Base-by-base conservation (phyloP, 2,329 filamentous ascomycete genomes). In the Plectosphaerella sp. region DNA sequence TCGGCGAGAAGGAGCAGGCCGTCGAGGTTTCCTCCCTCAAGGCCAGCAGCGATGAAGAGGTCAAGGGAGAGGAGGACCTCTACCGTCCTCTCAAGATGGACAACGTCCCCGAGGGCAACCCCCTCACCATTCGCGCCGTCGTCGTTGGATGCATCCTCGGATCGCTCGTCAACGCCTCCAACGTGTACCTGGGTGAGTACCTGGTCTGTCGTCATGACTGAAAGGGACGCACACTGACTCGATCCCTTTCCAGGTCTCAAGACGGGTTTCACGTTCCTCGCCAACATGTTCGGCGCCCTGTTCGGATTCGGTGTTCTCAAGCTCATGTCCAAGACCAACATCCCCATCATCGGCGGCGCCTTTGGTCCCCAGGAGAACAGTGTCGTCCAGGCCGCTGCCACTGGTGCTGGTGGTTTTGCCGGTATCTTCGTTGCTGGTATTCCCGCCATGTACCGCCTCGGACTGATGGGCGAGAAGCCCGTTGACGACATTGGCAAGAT, bases 361-460 rank as follows among this genome's bases (percentile, higher is more conserved):
- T 83, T 84, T 54, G 82, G 82, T 2, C 81, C 82, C 10, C 79
- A 81, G 58, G 82, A 84, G 63, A 84, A 85, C 70, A 81, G 78
- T 58, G 83, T 84, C 59, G 71, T 83, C 51, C 81, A 84, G 61
- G 81, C 82, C 3, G 69, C 79, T 47, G 82, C 82, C 5, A 82
- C 78, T 3, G 81, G 80, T 45, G 78, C 82, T 12, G 82, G 81
- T 54, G 81, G 80, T 54, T 71, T 84, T 54, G 72, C 75, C 20
- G 75, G 72, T 55, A 73, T 84, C 56, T 85, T 84, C 60, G 73
- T 84, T 20, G 80, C 79, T 22, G 82, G 78, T 56, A 72, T 84
- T 24, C 82, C 82, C 4, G 82, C 82, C 53, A 73, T 84, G 28
- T 84, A 84, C 67, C 76, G 80, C 46, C 69, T 84, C 14, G 64